These are phyloP conservation scores for Geranium rotundifolium DNA, from an alignment of 345 rosid species.

Conservation along the genomic window DNA sequence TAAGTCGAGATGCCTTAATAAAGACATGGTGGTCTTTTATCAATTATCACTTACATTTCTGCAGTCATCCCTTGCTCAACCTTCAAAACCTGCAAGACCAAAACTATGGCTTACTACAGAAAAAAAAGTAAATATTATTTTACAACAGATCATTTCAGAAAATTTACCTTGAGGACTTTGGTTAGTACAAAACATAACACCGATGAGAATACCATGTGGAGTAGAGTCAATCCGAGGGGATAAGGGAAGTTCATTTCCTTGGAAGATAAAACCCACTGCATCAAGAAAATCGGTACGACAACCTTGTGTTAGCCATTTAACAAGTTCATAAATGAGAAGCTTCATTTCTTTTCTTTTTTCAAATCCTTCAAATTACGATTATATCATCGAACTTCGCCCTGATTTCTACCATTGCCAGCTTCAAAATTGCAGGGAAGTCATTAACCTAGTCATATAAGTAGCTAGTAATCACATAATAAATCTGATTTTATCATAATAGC, in stretches of 20 bases:
- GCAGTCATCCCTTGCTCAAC: constrained; percentile 92
- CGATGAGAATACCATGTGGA: constrained; percentile 90
- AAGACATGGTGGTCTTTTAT: constrained; percentile 1
- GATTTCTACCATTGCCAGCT: too few relatives aligned
- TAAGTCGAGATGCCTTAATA: too few relatives aligned
- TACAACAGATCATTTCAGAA: not conserved
- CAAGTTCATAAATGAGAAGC: not conserved
- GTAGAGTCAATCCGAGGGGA: constrained; percentile 93
- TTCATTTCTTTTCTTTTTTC: too few relatives aligned
- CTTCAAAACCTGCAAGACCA: constrained; percentile 47
- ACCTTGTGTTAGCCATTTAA: not conserved
- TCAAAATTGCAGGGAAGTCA: too few relatives aligned
- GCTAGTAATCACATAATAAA: too few relatives aligned
- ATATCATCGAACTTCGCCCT: not conserved
- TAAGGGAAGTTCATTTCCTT: constrained; percentile 94
- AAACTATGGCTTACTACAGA: not conserved
- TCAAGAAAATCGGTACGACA: constrained; percentile 4
- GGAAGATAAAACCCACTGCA: constrained; percentile 97
- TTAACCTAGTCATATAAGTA: too few relatives aligned
- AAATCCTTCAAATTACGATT: not conserved
- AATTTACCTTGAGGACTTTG: constrained; percentile 67
- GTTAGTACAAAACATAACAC: constrained; percentile 72
- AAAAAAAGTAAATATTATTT: not conserved
- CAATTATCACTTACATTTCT: constrained; percentile 59
- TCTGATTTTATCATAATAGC: too few relatives aligned